Percentiles rank a stretch among this genome's conserved stretches.
Conservation (phyloP, 2,329 filamentous ascomycete genomes). For the Zymoseptoria brevis region DNA sequence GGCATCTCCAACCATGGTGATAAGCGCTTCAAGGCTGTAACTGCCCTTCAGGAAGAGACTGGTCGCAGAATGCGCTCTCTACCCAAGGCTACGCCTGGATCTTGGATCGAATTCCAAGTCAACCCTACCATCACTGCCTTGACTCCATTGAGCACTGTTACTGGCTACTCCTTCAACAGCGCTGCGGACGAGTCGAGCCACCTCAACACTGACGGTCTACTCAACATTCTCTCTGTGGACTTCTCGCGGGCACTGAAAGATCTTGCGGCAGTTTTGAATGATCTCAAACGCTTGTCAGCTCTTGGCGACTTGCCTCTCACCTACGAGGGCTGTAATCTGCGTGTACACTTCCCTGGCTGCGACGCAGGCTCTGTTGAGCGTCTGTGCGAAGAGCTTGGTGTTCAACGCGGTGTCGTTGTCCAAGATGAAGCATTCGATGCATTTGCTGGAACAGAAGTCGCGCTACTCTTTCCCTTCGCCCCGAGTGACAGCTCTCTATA, state of each 20-base stretch:
- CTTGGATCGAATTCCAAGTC: conserved; percentile 80
- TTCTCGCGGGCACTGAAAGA: conserved; percentile 83
- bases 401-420: conserved; percentile 67
- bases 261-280: conserved; percentile 67
- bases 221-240: conserved; percentile 78
- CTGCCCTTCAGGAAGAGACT: conserved; percentile 63
- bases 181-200: conserved; percentile 42
- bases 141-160: conserved; percentile 57
- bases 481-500: conserved; percentile 44
- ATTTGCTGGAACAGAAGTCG: conserved; percentile 60
- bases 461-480: conserved; percentile 79
- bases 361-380: conserved; percentile 73
- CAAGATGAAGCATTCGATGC: conserved; percentile 71
- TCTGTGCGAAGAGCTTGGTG: conserved; percentile 78
- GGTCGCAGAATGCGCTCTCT: conserved; percentile 57
- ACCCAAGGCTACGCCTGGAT: conserved; percentile 56
- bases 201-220: conserved; percentile 72
- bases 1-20: conserved; percentile 64
- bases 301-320: conserved; percentile 79
- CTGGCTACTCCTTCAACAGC: conserved; percentile 39
- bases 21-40: conserved; percentile 72
- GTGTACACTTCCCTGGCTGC: conserved; percentile 85
- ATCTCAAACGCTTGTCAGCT: conserved; percentile 66
- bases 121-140: conserved; percentile 86
- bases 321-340: conserved; percentile 60